Evolutionary conservation across 2,329 filamentous ascomycete species (phyloP).

Genomic region (Neonectria neomacrospora): DNA sequence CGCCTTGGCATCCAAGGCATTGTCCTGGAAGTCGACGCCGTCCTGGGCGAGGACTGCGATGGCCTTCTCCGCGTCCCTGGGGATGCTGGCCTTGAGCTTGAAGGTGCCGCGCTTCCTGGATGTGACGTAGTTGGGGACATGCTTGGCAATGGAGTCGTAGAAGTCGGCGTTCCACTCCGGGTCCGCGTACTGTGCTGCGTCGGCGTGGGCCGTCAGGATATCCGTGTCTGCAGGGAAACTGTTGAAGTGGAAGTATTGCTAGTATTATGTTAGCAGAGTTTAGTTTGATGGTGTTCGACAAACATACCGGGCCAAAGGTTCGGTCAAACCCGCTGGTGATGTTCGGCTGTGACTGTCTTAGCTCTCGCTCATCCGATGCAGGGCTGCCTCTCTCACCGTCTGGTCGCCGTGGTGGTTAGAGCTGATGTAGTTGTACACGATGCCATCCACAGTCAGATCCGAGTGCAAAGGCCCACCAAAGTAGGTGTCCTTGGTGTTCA

Average conservation of each 20-base stretch:
- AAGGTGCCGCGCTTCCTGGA: slow-evolving; percentile 62
- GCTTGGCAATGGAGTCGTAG: slow-evolving; percentile 70
- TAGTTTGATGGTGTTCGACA: neutral
- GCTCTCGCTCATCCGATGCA: neutral
- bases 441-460: slow-evolving; percentile 71
- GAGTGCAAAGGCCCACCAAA: slow-evolving; percentile 71
- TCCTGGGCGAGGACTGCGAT: slow-evolving; percentile 63
- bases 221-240: slow-evolving; percentile 57
- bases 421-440: slow-evolving; percentile 72
- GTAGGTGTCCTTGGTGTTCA: slow-evolving; percentile 72
- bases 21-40: slow-evolving; percentile 49
- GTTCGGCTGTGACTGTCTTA: slow-evolving; percentile 56
- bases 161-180: slow-evolving; percentile 68
- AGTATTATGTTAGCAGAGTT: slow-evolving; percentile 7
- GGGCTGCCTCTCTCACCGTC: slow-evolving; percentile 45
- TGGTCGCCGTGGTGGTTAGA: slow-evolving; percentile 72
- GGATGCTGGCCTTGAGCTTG: slow-evolving; percentile 62
- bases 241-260: slow-evolving; percentile 72
- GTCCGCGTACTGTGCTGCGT: slow-evolving; percentile 63
- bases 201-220: slow-evolving; percentile 60
- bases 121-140: slow-evolving; percentile 69
- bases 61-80: slow-evolving; percentile 60
- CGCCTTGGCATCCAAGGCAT: slow-evolving; percentile 63
- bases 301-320: slow-evolving; percentile 66
- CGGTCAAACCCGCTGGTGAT: slow-evolving; percentile 73